phyloP scores from a whole-genome alignment of 2,329 filamentous ascomycete genomes.

The Pseudovirgaria hyperparasitica region DNA sequence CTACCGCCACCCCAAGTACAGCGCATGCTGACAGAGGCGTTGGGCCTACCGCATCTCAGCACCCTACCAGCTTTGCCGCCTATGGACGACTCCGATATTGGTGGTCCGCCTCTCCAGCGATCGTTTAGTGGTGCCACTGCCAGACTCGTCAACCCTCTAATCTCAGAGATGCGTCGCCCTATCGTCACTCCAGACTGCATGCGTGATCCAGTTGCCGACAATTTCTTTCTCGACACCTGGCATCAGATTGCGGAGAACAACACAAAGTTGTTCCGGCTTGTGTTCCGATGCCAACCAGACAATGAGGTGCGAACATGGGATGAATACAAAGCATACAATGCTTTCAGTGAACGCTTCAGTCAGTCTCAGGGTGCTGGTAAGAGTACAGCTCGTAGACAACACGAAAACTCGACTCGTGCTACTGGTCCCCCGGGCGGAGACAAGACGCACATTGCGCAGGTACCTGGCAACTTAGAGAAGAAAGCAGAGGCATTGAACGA shows the following conservation, averaged over 20 bases:
- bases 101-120: slow-evolving; percentile 52
- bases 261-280: slow-evolving; percentile 81
- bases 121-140: slow-evolving; percentile 40
- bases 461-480: slow-evolving; percentile 12
- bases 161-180: slow-evolving; percentile 58
- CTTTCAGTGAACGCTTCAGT: slow-evolving; percentile 67
- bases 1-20: slow-evolving; percentile 48
- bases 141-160: slow-evolving; percentile 33
- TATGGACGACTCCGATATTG: slow-evolving; percentile 70
- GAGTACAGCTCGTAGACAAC: slow-evolving; percentile 38
- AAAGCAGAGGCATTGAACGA: slow-evolving; percentile 15
- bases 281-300: slow-evolving; percentile 96
- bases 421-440: slow-evolving; percentile 34
- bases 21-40: slow-evolving; percentile 50
- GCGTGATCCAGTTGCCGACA: slow-evolving; percentile 70
- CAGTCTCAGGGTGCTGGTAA: slow-evolving; percentile 45
- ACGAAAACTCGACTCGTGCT: slow-evolving; percentile 34
- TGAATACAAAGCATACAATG: slow-evolving; percentile 74
- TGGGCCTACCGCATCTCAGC: slow-evolving; percentile 55
- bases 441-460: slow-evolving; percentile 11
- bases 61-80: slow-evolving; percentile 59
- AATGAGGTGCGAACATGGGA: slow-evolving; percentile 88
- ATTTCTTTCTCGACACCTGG: slow-evolving; percentile 85
- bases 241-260: slow-evolving; percentile 81
- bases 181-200: slow-evolving; percentile 83